Evolutionary conservation across 208 protist genomes (phyloP).

Genomic region (Entamoeba moshkovskii): DNA sequence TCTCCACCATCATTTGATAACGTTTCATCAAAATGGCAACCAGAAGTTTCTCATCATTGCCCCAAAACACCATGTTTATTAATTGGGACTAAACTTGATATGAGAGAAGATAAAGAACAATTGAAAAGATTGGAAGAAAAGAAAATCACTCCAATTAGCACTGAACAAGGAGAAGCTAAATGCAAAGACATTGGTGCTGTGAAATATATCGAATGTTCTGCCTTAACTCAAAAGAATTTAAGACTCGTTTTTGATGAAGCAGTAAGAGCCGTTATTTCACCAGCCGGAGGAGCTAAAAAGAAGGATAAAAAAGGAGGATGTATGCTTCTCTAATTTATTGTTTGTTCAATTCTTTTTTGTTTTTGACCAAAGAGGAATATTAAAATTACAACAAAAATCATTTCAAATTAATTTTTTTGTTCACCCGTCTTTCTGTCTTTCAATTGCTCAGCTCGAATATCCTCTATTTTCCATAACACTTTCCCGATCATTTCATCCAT

Average conservation of each 20-base stretch:
- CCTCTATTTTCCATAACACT: no score
- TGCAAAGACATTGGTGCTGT: slow-evolving; percentile 52
- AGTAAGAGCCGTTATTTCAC: slow-evolving; percentile 38
- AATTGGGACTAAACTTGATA: slow-evolving; percentile 49
- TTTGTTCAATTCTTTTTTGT: not conserved
- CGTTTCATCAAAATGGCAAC: slow-evolving; percentile 45
- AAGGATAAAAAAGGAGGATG: not conserved
- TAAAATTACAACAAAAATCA: no score
- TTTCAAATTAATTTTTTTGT: no score
- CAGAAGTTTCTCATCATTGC: slow-evolving; percentile 20
- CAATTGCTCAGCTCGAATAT: no score
- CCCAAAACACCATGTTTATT: slow-evolving; percentile 40
- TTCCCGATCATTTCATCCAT: no score
- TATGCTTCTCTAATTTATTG: not conserved
- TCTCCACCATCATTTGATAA: slow-evolving; percentile 51
- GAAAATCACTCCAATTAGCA: slow-evolving; percentile 29
- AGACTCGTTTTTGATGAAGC: slow-evolving; percentile 63
- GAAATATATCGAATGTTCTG: slow-evolving; percentile 69
- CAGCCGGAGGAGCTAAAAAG: not conserved
- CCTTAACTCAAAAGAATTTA: slow-evolving; percentile 58
- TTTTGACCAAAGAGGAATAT: no score
- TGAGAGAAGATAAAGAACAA: slow-evolving; percentile 35
- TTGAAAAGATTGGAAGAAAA: slow-evolving; percentile 42
- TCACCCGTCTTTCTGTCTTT: no score
- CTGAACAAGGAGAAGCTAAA: slow-evolving; percentile 40